Evolutionary conservation across 2,329 filamentous ascomycete genomes (phyloP), one percentile per base, ranked within the genome.

Genomic region (Colletotrichum lentis): DNA sequence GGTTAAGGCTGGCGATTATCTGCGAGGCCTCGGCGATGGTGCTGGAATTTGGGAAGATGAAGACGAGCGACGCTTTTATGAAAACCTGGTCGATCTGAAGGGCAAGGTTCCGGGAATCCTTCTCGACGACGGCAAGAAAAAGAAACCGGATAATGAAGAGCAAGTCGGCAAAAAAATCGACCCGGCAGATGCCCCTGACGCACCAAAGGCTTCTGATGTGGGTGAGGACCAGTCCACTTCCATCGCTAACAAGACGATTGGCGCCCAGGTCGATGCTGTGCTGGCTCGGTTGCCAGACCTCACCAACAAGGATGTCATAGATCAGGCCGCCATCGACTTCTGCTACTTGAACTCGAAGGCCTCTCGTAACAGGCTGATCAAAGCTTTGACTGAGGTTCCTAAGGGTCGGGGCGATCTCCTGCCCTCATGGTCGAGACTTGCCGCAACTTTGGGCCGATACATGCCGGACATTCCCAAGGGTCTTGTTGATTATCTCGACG

Each of bases 331-430:
- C 8, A 91, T 97, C 70, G 95, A 98, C 75, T 99, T 99, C 76
- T 98, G 96, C 80, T 99, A 97, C 75, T 84, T 99, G 68, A 99
- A 99, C 77, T 99, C 96, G 1, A 99, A 99, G 76, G 96, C 96
- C 11, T 99, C 96, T 0, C 90, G 96, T 39, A 99, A 99, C 77
- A 88, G 96, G 56, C 86, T 99, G 2, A 86, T 98, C 76, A 98
- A 97, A 79, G 92, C 94, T 37, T 83, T 99, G 53, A 95, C 96
- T 54, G 96, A 99, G 72, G 91, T 98, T 16, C 96, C 96, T 3
- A 98, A 97, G 78, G 95, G 95, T 22, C 91, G 96, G 44, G 92
- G 92, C 62, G 96, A 99, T 78, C 84, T 99, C 18, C 84, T 99
- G 18, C 94, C 96, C 0, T 88, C 92, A 22, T 99, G 97, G 84